phyloP scores from a whole-genome alignment of 2,329 filamentous ascomycete genomes.

The Chaetomium olivaceum region DNA sequence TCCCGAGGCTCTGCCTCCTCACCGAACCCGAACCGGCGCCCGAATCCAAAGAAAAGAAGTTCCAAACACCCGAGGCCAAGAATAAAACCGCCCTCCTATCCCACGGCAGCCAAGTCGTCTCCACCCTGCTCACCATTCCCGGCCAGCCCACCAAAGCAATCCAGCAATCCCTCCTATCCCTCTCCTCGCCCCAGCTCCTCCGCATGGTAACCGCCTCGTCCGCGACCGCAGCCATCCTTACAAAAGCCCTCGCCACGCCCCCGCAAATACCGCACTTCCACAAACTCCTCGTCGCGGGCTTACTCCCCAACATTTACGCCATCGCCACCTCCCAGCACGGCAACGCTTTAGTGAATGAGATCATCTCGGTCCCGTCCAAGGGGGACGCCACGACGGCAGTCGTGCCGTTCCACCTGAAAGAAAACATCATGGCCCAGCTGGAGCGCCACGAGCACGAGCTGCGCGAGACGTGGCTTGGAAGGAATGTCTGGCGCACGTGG shows the following conservation, averaged over 20 bases:
- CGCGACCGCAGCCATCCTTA: slow-evolving; percentile 52
- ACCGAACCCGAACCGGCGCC: slow-evolving; percentile 38
- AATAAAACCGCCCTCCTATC: slow-evolving; percentile 58
- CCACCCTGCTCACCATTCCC: slow-evolving; percentile 74
- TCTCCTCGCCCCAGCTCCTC: slow-evolving; percentile 57
- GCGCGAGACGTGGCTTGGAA: slow-evolving; percentile 55
- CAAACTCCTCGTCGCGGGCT: slow-evolving; percentile 53
- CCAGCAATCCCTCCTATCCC: slow-evolving; percentile 67
- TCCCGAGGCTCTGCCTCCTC: slow-evolving; percentile 53
- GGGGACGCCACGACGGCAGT: slow-evolving; percentile 45
- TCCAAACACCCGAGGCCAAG: slow-evolving; percentile 46
- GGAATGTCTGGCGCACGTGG: slow-evolving; percentile 60
- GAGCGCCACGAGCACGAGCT: slow-evolving; percentile 51
- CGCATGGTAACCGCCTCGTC: slow-evolving; percentile 62
- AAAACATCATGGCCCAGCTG: slow-evolving; percentile 53
- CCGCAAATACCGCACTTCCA: slow-evolving; percentile 56
- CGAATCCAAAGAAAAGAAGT: slow-evolving; percentile 31
- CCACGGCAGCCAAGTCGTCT: slow-evolving; percentile 80
- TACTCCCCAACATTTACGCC: slow-evolving; percentile 48
- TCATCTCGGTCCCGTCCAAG: slow-evolving; percentile 53
- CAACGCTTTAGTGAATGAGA: slow-evolving; percentile 52
- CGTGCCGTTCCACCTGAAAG: slow-evolving; percentile 60
- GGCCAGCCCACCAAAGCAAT: slow-evolving; percentile 69
- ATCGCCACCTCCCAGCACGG: slow-evolving; percentile 54
- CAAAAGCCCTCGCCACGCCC: slow-evolving; percentile 51